phyloP scores from a whole-genome alignment of 1,284 basidiomycete genomes.

The Ganoderma meredithae region DNA sequence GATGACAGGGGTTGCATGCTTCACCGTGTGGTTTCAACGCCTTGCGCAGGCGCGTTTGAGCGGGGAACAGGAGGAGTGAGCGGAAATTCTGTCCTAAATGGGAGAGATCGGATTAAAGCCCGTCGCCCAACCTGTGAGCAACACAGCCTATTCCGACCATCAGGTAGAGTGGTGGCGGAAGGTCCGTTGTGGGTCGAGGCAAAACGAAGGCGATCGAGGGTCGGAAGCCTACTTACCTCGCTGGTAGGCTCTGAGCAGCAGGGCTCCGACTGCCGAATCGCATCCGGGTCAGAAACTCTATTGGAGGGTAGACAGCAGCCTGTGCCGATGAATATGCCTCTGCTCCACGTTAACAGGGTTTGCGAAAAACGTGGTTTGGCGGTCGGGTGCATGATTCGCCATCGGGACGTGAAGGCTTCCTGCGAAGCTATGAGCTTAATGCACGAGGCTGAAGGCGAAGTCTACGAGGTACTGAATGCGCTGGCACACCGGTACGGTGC shows the following conservation, averaged over 20 bases:
- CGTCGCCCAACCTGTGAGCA: neutral
- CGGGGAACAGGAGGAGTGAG: neutral
- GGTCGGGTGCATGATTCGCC: neutral
- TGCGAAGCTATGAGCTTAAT: conserved; percentile 2
- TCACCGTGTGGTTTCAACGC: neutral
- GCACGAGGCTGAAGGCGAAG: neutral
- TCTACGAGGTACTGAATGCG: neutral
- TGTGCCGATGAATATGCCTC: neutral
- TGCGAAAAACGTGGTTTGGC: neutral
- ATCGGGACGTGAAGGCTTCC: neutral
- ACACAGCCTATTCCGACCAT: neutral
- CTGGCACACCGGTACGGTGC: neutral
- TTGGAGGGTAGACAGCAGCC: neutral
- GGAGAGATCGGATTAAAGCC: neutral
- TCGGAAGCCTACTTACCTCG: neutral
- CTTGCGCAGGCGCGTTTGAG: neutral
- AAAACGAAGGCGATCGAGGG: conserved; percentile 8
- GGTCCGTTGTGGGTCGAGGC: neutral
- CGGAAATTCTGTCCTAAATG: neutral
- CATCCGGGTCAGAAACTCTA: neutral
- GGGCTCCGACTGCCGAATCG: neutral
- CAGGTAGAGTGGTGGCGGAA: neutral
- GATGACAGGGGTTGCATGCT: neutral
- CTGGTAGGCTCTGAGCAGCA: neutral
- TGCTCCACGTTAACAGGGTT: neutral